phyloP scores from a whole-genome alignment of 768 basidiomycete genomes.

The Hygrophoropsis aurantiaca region DNA sequence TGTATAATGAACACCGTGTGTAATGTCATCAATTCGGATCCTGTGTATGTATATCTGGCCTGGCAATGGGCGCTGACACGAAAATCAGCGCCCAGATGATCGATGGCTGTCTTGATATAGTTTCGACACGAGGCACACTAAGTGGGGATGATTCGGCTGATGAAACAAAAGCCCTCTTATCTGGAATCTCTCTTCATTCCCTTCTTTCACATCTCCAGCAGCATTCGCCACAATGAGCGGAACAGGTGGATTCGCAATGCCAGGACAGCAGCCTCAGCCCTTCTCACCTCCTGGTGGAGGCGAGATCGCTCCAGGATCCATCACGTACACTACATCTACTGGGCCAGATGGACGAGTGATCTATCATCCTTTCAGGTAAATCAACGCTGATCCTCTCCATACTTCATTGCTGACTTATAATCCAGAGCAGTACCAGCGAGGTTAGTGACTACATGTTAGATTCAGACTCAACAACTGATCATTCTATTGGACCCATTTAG shows the following conservation, averaged over 20 bases:
- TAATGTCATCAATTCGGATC: no score
- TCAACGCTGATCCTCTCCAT: slow-evolving; percentile 8
- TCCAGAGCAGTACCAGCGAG: slow-evolving; percentile 72
- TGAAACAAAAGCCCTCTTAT: slow-evolving; percentile 18
- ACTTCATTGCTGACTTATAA: slow-evolving; percentile 4
- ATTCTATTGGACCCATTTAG: slow-evolving; percentile 38
- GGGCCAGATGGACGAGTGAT: slow-evolving; percentile 58
- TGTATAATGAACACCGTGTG: no score
- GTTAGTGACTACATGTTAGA: slow-evolving; percentile 35
- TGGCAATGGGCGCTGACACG: background rate
- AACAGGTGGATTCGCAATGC: slow-evolving; percentile 24
- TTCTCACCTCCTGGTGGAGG: slow-evolving; percentile 29
- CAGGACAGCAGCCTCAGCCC: slow-evolving; percentile 25
- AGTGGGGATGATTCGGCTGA: slow-evolving; percentile 13
- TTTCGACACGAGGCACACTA: slow-evolving; percentile 27
- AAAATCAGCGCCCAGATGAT: slow-evolving; percentile 15
- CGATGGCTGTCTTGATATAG: slow-evolving; percentile 31
- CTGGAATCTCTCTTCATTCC: slow-evolving; percentile 5
- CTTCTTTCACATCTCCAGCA: slow-evolving; percentile 8
- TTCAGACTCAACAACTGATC: slow-evolving; percentile 4
- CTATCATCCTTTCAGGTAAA: slow-evolving; percentile 78
- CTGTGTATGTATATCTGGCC: background rate
- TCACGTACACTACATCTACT: slow-evolving; percentile 70
- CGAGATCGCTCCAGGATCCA: slow-evolving; percentile 63
- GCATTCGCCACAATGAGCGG: slow-evolving; percentile 17